These are phyloP conservation scores for Mycena vitilis DNA, from an alignment of 768 basidiomycete species.

Conservation along the genomic window DNA sequence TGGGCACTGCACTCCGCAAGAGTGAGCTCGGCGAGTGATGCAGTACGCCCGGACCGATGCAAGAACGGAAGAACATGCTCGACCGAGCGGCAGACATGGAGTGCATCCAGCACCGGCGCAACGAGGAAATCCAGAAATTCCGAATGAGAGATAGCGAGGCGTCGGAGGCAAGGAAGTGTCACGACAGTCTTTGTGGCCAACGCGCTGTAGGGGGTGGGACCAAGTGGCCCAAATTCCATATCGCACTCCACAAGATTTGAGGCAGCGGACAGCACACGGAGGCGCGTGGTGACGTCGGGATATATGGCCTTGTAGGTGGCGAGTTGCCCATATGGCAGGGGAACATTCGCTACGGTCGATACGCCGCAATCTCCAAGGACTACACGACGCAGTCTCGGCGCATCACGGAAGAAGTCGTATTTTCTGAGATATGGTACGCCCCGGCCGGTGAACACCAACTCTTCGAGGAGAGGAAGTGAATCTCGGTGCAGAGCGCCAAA, in stretches of 20 bases:
- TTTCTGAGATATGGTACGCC: not conserved
- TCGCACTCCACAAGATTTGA: constrained; percentile 16
- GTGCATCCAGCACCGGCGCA: not conserved
- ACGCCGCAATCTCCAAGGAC: not conserved
- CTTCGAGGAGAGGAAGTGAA: not conserved
- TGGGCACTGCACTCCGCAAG: not conserved
- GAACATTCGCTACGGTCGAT: not conserved
- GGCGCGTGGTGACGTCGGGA: not conserved
- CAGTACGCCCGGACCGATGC: not conserved
- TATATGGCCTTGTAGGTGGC: not conserved
- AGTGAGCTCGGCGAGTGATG: not conserved
- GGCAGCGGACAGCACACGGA: not conserved
- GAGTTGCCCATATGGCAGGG: constrained; percentile 4
- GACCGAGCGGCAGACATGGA: not conserved
- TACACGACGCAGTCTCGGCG: not conserved
- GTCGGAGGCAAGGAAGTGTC: not conserved
- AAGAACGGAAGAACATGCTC: not conserved
- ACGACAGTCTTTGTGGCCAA: not conserved
- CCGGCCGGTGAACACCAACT: not conserved
- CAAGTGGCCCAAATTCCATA: not conserved
- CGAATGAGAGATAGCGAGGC: not conserved
- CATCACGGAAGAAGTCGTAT: not conserved
- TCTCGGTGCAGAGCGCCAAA: not conserved
- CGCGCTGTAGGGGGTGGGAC: not conserved
- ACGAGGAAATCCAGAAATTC: not conserved